phyloP scores from a whole-genome alignment of 129 eudicot genomes.

The Calendula officinalis region DNA sequence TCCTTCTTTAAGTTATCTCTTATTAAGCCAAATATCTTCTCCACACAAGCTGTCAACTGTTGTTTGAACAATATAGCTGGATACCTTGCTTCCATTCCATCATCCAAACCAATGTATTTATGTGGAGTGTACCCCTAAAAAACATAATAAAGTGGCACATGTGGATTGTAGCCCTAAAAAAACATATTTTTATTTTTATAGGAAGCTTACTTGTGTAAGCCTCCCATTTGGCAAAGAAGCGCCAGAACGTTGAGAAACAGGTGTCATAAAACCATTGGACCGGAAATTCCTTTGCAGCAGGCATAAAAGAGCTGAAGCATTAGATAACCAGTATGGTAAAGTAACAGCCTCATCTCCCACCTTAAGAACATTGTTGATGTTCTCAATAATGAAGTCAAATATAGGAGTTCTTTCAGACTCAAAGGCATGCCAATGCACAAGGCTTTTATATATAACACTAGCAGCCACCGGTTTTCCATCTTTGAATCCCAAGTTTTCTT shows the following conservation, averaged over 20 bases:
- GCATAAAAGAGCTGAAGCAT: conserved; percentile 91
- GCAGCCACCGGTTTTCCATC: conserved; percentile 98
- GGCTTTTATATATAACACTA: conserved; percentile 86
- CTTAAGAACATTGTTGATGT: conserved; percentile 74
- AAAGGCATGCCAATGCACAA: conserved; percentile 93
- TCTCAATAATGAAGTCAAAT: conserved; percentile 86
- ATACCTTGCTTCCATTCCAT: conserved; percentile 90
- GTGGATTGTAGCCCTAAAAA: conserved; percentile 64
- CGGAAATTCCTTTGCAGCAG: conserved; percentile 86
- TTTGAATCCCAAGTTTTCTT: conserved; percentile 80
- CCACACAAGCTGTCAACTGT: conserved; percentile 94
- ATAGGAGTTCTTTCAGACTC: conserved; percentile 97
- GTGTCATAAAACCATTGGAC: conserved; percentile 77
- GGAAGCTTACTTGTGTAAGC: conserved; percentile 64
- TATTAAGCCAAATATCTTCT: conserved; percentile 94
- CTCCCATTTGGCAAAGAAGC: conserved; percentile 73
- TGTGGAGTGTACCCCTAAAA: conserved; percentile 71
- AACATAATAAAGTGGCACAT: too few relatives aligned
- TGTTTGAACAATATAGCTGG: conserved; percentile 95
- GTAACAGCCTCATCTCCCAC: conserved; percentile 73
- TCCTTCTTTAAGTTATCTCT: conserved; percentile 98
- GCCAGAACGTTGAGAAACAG: conserved; percentile 70
- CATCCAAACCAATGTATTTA: conserved; percentile 73
- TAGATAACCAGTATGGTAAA: conserved; percentile 90
- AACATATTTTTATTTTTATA: too few relatives aligned